A percentile compares a stretch with the other conserved stretches of the same genome.
Conservation (phyloP, 495 filamentous ascomycete species). For the Cercophora sp. region DNA sequence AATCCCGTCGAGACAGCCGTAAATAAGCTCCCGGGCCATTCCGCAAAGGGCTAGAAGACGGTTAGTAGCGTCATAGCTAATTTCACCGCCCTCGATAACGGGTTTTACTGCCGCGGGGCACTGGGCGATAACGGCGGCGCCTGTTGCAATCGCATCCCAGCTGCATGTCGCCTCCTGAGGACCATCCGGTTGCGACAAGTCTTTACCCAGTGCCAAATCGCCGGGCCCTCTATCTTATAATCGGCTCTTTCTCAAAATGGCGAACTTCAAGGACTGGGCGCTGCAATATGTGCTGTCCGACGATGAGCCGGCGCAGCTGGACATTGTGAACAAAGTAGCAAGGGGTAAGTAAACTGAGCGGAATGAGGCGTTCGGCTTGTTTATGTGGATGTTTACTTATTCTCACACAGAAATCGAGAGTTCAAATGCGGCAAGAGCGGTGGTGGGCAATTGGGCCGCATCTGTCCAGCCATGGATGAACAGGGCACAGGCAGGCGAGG, state of each 20-base stretch:
- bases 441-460: conserved; percentile 45
- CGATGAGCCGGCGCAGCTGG: conserved; percentile 29
- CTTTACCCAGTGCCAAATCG: no score
- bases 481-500: conserved; percentile 18
- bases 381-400: no score
- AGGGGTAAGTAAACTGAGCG: conserved; percentile 22
- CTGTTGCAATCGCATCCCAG: no score
- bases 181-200: no score
- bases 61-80: conserved; percentile 20
- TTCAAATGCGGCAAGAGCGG: conserved; percentile 36
- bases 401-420: conserved; percentile 45
- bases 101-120: conserved; percentile 30
- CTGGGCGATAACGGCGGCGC: conserved; percentile 26
- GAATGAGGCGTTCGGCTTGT: no score
- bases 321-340: conserved; percentile 39
- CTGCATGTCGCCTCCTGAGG: no score
- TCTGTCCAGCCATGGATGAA: conserved; percentile 48
- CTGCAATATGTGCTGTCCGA: conserved; percentile 47
- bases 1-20: no score
- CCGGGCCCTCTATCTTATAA: no score
- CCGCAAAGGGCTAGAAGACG: no score
- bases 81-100: conserved; percentile 27
- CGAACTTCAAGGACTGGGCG: conserved; percentile 44
- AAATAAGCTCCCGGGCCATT: no score
- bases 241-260: conserved; percentile 28